These are phyloP conservation scores for Monilinia fructicola DNA, from an alignment of 2,329 filamentous ascomycete species.

Conservation along the genomic window DNA sequence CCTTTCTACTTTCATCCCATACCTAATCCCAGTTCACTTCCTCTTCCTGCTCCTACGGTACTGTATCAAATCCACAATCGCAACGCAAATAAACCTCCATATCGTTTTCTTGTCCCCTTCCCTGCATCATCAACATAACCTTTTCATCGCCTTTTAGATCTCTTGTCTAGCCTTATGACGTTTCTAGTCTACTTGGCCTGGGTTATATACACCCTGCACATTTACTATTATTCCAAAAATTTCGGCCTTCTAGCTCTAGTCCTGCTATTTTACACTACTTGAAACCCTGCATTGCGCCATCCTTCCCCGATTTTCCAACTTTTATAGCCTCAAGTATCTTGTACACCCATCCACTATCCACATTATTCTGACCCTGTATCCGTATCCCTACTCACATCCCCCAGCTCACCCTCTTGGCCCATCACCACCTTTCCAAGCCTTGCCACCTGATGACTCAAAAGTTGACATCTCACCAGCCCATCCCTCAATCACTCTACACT, in stretches of 20 bases:
- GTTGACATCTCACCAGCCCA: neutral
- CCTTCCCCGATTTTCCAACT: constrained; percentile 11
- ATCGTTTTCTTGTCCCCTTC: neutral
- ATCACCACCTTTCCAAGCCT: neutral
- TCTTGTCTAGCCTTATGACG: neutral
- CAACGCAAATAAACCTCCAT: constrained; percentile 8
- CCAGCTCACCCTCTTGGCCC: neutral
- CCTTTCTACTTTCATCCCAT: neutral
- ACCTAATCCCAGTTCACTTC: neutral
- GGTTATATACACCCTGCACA: neutral
- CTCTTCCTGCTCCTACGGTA: neutral
- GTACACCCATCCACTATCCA: too few species aligned
- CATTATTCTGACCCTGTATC: constrained; percentile 22
- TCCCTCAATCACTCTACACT: neutral
- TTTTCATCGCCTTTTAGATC: neutral
- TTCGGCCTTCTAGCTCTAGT: neutral
- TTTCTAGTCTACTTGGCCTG: neutral
- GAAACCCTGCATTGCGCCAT: neutral
- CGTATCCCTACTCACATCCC: constrained; percentile 34
- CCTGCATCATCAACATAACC: neutral
- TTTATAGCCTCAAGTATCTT: constrained; percentile 10
- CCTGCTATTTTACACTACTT: neutral
- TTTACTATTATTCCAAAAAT: neutral
- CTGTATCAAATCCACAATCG: neutral
- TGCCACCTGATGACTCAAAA: neutral